Conservation (phyloP, 768 basidiomycete genomes). For the Chlorophyllum brunneum region DNA sequence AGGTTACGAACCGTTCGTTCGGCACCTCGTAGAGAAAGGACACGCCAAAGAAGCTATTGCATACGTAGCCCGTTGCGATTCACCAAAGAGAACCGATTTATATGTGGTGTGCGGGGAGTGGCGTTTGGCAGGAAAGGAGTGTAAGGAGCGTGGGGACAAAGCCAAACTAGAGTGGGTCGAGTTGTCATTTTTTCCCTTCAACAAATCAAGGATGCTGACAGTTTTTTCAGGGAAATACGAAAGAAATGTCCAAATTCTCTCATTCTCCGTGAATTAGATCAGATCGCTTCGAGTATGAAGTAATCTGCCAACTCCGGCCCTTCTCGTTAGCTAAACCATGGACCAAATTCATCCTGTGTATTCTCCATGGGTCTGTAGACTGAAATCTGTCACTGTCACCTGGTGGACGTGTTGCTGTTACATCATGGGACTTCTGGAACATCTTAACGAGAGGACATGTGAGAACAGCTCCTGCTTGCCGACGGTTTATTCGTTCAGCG, state of each 20-base stretch:
- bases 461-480: no score
- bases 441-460: no score
- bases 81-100: conserved; percentile 75
- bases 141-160: conserved; percentile 86
- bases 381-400: no score
- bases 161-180: conserved; percentile 75
- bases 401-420: no score
- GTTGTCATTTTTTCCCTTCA: no score
- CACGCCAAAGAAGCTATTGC: conserved; percentile 69
- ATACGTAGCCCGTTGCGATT: conserved; percentile 85
- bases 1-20: conserved; percentile 90
- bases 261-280: conserved; percentile 75
- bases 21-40: conserved; percentile 70
- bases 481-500: no score
- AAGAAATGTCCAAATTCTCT: conserved; percentile 77
- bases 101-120: conserved; percentile 91
- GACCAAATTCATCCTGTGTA: background rate
- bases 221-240: conserved; percentile 54
- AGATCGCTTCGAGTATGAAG: conserved; percentile 62
- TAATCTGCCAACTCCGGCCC: conserved; percentile 26
- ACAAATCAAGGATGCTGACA: background rate
- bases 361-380: no score
- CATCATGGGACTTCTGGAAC: no score
- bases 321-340: background rate
- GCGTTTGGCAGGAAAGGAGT: conserved; percentile 82